Evolutionary conservation across 306 rosid genomes (phyloP), one percentile per base, ranked within the genome.

Genomic region (Quercus suber): DNA sequence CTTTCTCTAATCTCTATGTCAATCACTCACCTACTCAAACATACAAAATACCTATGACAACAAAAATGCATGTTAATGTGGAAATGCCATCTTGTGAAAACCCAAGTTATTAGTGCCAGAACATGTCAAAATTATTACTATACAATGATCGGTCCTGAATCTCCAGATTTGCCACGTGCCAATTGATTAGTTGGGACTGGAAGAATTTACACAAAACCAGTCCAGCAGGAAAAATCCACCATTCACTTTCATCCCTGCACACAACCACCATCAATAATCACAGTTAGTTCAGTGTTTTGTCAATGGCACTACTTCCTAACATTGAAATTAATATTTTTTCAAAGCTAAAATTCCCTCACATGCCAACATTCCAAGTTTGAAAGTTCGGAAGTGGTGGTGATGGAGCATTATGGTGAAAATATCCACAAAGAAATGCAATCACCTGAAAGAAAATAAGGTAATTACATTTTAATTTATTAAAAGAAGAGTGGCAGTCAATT

Each of bases 91-190:
- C 86, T 77, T 73, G 80, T 37, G 67, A 49, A 43, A 69, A 80
- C 68, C 14, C 81, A 55, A 4, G 79, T 91, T 90, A 95, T 55
- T 96, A 91, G 82, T 93, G 98, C 99, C 99, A 96, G 94, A 96
- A 93, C 88, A 90, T 90, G 89, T 93, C 98, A 87, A 84, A 87
- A 82, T 93, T 96, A 73, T 83, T 92, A 90, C 96, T 93, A 89
- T 96, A 96, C 97, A 96, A 86, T 76, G 94, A 96, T 65, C 99
- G 99, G 86, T 96, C 99, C 82, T 96, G 99, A 82, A 96, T 96
- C 91, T 96, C 99, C 85, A 96, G 90, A 88, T 96, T 96, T 76
- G 96, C 99, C 21, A 93, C 91, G 73, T 96, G 99, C 98, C 99
- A 93, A 73, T 93, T 96, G 81, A 93, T 84, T 79, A 96, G 97